These are phyloP conservation scores for Lepidium didymum DNA, from an alignment of 345 rosid genomes.

Conservation along the genomic window DNA sequence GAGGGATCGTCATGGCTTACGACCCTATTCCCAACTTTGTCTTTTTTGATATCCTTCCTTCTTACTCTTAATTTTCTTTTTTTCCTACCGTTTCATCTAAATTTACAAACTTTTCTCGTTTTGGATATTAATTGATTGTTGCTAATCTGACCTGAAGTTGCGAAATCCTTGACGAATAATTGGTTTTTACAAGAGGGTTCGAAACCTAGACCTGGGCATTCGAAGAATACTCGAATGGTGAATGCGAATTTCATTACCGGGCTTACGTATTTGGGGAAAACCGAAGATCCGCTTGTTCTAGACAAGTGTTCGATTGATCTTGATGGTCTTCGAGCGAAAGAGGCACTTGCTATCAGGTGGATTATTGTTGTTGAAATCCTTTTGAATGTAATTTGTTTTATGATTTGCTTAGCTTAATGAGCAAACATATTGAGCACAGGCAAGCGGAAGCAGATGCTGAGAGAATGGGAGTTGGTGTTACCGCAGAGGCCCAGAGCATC, in stretches of 20 bases:
- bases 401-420: neutral
- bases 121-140: neutral
- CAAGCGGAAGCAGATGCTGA: conserved; percentile 84
- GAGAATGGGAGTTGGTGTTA: conserved; percentile 92
- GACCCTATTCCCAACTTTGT: conserved; percentile 91
- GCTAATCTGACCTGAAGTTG: conserved; percentile 19
- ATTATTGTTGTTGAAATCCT: neutral
- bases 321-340: conserved; percentile 53
- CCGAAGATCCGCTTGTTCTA: conserved; percentile 78
- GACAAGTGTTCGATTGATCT: conserved; percentile 62
- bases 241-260: conserved; percentile 73
- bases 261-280: conserved; percentile 53
- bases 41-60: conserved; percentile 81
- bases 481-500: conserved; percentile 75
- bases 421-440: conserved; percentile 39
- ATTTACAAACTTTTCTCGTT: neutral
- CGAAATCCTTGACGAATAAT: conserved; percentile 33
- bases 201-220: conserved; percentile 46
- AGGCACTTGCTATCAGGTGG: conserved; percentile 77
- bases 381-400: neutral
- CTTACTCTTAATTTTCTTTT: neutral
- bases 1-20: conserved; percentile 82
- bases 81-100: neutral
- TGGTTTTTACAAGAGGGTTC: conserved; percentile 66
- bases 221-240: conserved; percentile 66